These are phyloP conservation scores for Sphaceloma murrayae DNA, from an alignment of 2,329 filamentous ascomycete species.

Conservation along the genomic window DNA sequence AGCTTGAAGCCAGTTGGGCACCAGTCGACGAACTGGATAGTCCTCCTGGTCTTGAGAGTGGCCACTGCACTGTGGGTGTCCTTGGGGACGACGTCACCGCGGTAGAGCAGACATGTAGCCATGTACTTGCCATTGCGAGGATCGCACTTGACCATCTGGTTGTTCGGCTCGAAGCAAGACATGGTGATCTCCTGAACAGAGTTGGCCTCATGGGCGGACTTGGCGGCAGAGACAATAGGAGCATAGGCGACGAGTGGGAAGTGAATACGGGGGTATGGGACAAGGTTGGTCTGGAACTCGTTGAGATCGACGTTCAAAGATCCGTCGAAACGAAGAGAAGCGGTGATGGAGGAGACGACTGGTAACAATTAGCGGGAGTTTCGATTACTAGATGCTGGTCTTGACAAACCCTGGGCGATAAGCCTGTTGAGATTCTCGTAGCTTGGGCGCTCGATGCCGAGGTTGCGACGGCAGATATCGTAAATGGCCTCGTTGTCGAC, in stretches of 20 bases:
- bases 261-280: conserved; percentile 97
- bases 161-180: conserved; percentile 98
- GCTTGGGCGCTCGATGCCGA: conserved; percentile 93
- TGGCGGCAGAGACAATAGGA: conserved; percentile 86
- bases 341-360: conserved; percentile 98
- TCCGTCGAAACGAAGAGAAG: conserved; percentile 94
- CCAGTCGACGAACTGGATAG: conserved; percentile 99
- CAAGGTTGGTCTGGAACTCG: conserved; percentile 99
- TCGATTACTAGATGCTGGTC: background rate
- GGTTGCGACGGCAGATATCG: conserved; percentile 96
- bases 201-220: conserved; percentile 96
- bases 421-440: conserved; percentile 98
- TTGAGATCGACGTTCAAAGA: conserved; percentile 98
- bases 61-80: conserved; percentile 88
- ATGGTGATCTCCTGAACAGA: conserved; percentile 97
- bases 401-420: conserved; percentile 73
- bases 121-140: conserved; percentile 99
- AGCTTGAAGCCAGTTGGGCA: conserved; percentile 99
- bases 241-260: conserved; percentile 97
- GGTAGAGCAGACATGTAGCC: conserved; percentile 96
- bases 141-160: conserved; percentile 99
- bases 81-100: conserved; percentile 94
- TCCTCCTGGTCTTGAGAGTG: conserved; percentile 97
- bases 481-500: conserved; percentile 99
- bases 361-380: background rate